A percentile compares a stretch with the other conserved stretches of the same genome.
Conservation (phyloP, 2,329 filamentous ascomycete species). For the Cytospora schulzeri region DNA sequence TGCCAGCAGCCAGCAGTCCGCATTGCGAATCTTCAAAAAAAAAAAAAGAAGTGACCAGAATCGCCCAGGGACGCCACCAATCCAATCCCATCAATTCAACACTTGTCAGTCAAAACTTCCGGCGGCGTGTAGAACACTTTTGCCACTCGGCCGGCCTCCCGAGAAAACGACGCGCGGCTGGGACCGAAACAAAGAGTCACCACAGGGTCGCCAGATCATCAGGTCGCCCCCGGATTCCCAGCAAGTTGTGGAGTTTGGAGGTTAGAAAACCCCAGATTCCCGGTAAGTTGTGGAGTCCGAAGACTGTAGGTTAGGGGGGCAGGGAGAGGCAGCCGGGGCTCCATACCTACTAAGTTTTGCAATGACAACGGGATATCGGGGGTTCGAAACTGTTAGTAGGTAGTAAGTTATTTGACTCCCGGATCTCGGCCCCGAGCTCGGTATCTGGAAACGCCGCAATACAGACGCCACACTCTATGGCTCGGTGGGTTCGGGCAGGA, state of each 20-base stretch:
- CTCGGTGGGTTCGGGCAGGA: neutral
- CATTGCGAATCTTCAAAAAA: neutral
- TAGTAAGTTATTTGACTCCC: too few relatives aligned
- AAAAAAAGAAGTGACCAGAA: neutral
- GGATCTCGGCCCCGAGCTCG: too few relatives aligned
- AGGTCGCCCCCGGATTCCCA: conserved; percentile 1
- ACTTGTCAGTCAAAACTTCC: neutral
- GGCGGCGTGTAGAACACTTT: neutral
- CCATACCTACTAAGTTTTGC: too few relatives aligned
- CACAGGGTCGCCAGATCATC: too few relatives aligned
- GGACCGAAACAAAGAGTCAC: conserved; percentile 16
- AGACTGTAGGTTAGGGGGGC: too few relatives aligned
- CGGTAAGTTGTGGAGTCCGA: neutral
- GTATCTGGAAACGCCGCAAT: too few relatives aligned
- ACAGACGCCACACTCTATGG: neutral
- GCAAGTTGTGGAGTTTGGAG: neutral
- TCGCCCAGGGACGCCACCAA: too few relatives aligned
- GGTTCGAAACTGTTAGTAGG: too few relatives aligned
- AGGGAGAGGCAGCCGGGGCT: neutral
- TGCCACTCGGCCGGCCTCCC: conserved; percentile 14
- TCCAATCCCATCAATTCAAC: too few relatives aligned
- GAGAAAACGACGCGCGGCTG: conserved; percentile 13
- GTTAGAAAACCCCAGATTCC: neutral
- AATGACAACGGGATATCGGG: too few relatives aligned
- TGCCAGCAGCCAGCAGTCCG: neutral